These are phyloP conservation scores for Triadica sebifera DNA, from an alignment of 345 rosid species.

Conservation along the genomic window DNA sequence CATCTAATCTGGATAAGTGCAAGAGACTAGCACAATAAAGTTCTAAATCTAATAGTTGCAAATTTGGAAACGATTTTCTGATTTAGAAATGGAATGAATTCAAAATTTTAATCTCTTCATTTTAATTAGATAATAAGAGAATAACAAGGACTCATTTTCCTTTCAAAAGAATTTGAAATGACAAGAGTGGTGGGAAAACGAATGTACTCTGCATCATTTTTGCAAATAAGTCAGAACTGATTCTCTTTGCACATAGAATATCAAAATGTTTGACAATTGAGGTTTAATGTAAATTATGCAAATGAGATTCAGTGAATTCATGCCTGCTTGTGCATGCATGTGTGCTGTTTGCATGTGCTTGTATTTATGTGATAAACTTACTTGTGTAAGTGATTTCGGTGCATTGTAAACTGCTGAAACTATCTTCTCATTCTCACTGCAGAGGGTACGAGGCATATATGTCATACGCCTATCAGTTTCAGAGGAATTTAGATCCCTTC, in stretches of 20 bases:
- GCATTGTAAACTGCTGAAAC: constrained; percentile 4
- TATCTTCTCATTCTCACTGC: neutral
- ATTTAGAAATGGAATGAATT: neutral
- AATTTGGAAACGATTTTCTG: neutral
- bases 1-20: neutral
- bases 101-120: neutral
- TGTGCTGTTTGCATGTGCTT: neutral
- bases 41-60: neutral
- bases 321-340: neutral
- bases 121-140: neutral
- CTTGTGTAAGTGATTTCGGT: constrained; percentile 12
- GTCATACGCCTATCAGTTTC: constrained; percentile 19
- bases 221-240: neutral
- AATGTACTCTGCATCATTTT: neutral
- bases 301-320: neutral
- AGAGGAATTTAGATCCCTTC: neutral
- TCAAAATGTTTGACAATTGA: neutral
- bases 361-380: constrained; percentile 14
- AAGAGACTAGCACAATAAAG: neutral
- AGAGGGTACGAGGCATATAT: constrained; percentile 9
- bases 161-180: neutral
- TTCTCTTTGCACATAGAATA: neutral
- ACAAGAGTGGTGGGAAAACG: neutral
- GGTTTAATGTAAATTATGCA: neutral
- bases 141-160: neutral